A percentile compares a stretch with the other conserved stretches of the same genome.
These are phyloP conservation scores for Basipetospora chlamydospora DNA, from an alignment of 2,329 filamentous ascomycete species.

Conservation along the genomic window DNA sequence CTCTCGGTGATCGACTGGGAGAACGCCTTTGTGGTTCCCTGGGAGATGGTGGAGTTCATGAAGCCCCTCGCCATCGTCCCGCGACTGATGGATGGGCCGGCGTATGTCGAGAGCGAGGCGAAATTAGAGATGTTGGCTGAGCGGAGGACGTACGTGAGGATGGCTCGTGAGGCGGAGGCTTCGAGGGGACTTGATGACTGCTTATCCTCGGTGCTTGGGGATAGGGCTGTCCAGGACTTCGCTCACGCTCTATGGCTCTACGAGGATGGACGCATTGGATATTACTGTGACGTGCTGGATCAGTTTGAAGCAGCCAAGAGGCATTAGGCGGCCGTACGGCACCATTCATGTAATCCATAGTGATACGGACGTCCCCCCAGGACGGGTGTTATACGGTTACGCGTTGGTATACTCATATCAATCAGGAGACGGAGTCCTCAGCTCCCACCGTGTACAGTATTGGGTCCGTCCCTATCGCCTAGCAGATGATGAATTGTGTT, in stretches of 20 bases:
- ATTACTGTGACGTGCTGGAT: background rate
- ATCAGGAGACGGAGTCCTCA: no score
- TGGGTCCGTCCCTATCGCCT: no score
- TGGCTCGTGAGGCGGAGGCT: background rate
- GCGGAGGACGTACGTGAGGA: background rate
- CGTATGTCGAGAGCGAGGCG: background rate
- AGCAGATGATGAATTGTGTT: no score
- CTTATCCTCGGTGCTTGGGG: background rate
- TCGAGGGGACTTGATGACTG: background rate
- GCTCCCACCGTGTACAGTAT: no score
- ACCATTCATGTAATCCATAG: no score
- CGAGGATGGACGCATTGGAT: background rate
- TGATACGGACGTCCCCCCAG: no score
- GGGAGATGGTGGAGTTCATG: constrained; percentile 1
- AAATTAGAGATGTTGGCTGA: background rate
- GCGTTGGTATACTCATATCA: no score
- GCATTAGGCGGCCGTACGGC: no score
- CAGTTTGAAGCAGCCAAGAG: no score
- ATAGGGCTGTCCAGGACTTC: background rate
- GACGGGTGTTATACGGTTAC: no score
- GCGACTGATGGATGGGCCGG: background rate
- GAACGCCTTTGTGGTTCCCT: background rate
- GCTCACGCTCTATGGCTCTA: background rate
- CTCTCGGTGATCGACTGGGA: constrained; percentile 1
- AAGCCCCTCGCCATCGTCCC: background rate